Conservation (phyloP, 768 basidiomycete genomes). For the Kondoa subrosea region DNA sequence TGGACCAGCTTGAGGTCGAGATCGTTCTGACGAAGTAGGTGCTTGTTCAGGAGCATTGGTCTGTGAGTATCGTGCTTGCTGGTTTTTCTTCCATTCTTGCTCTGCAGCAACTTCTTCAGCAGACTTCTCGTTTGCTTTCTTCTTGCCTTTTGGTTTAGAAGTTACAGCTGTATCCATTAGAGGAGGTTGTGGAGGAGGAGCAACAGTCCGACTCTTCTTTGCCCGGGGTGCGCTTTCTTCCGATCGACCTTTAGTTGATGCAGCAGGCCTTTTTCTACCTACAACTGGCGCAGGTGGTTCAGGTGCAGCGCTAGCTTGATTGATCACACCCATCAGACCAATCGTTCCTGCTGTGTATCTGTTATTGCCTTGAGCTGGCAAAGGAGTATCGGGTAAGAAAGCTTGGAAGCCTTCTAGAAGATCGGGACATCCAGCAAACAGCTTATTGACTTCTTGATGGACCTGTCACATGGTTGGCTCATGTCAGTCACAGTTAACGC, state of each 20-base stretch:
- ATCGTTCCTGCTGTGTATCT: background rate
- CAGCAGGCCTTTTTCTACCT: background rate
- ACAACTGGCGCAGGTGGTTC: background rate
- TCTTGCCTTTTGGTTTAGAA: background rate
- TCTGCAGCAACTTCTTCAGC: too few species aligned
- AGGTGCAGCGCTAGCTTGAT: background rate
- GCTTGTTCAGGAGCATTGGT: background rate
- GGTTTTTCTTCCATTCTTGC: too few species aligned
- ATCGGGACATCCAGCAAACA: constrained; percentile 27
- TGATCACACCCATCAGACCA: background rate
- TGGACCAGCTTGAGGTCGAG: background rate
- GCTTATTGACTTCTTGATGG: constrained; percentile 26
- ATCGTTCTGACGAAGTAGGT: background rate
- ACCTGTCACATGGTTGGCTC: constrained; percentile 28
- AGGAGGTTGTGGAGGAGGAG: background rate
- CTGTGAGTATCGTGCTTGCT: too few species aligned
- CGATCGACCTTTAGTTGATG: background rate
- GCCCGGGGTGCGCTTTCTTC: background rate
- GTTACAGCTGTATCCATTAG: background rate
- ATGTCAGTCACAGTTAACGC: constrained; percentile 4
- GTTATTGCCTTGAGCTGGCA: background rate
- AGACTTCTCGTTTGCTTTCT: background rate
- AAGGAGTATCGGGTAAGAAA: constrained; percentile 28
- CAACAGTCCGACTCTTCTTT: background rate
- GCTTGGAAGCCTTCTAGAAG: constrained; percentile 29